Base-by-base conservation (phyloP, 129 eudicot species). In the Chrysanthemum makinoi region DNA sequence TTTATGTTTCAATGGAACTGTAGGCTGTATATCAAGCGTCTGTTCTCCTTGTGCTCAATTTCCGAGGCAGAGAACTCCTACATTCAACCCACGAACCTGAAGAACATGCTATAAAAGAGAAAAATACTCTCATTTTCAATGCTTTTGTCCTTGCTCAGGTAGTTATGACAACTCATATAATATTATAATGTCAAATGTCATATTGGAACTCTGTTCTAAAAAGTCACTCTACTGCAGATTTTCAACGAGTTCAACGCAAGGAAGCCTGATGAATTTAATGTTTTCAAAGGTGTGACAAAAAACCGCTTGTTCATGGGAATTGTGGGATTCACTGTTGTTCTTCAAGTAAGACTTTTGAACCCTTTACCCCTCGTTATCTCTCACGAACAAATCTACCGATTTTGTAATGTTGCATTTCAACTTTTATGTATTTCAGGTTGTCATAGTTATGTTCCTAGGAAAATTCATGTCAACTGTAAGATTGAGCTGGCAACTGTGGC, bases 111-210 rank as follows among this genome's bases (percentile, higher is more conserved):
- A 73, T 58, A 20, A 85, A 68, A 83, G 87, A 83, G 80, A 93
- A 80, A 87, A 89, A 91, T 44, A 88, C 98, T 15, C 73, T 91
- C 73, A 91, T 91, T 57, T 91, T 91, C 82, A 93, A 93, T 47
- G 89, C 98, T 3, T 93, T 93, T 44, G 98, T 93, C 66, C 65
- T 93, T 44, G 79, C 92, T 80, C 98, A 93, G 92, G 98, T 93
- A 74, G 70, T 63, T 47, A 44, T 63, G 44, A 1, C 8, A 17
- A 28, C 47, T 28, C 18, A 10, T 11, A 12, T 55, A 18, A 46
- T 55, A 14, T 26, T 15, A 15, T 68, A 26, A 30, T 6, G 46
- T 12, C 14, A 55, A 47, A 6, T 55, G 35, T 35, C 20, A 2
- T 17, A 24, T 35, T 55, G 53, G 52, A 11, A 49, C 47, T 24